Percentiles rank a stretch among this genome's conserved stretches.
Conservation (phyloP, 2,329 filamentous ascomycete species). For the Scolecobasidium constrictum region DNA sequence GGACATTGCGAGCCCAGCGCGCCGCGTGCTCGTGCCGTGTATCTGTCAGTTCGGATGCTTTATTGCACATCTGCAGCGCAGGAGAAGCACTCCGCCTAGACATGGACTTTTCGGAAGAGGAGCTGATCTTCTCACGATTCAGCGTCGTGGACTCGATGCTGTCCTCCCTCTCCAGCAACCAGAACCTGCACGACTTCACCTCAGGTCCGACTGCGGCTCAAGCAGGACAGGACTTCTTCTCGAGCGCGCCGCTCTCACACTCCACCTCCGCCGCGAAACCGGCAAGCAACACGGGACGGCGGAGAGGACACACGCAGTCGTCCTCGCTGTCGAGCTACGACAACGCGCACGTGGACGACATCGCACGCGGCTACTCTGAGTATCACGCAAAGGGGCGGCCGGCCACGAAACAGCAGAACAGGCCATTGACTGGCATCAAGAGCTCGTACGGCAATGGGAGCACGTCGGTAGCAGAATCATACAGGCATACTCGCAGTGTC, state of each 20-base stretch:
- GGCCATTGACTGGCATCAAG: constrained; percentile 58
- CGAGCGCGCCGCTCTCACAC: constrained; percentile 24
- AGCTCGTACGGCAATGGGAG: constrained; percentile 54
- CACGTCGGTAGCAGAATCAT: constrained; percentile 17
- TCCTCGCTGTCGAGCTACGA: constrained; percentile 48
- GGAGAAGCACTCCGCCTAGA: neutral
- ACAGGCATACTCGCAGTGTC: constrained; percentile 24
- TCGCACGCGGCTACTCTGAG: constrained; percentile 28
- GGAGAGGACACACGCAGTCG: constrained; percentile 48
- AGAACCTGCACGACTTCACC: constrained; percentile 14
- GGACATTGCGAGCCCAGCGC: too few relatives aligned
- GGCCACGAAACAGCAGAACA: constrained; percentile 16
- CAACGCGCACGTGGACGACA: constrained; percentile 22
- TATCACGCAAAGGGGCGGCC: constrained; percentile 14
- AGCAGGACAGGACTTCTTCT: constrained; percentile 25
- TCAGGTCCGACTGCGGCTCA: constrained; percentile 22
- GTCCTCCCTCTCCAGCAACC: constrained; percentile 53
- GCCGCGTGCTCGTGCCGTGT: too few relatives aligned
- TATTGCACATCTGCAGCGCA: too few relatives aligned
- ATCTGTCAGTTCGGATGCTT: too few relatives aligned
- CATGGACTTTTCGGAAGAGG: neutral
- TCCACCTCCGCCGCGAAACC: constrained; percentile 16
- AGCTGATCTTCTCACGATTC: constrained; percentile 57
- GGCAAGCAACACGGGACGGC: constrained; percentile 26
- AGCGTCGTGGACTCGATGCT: constrained; percentile 96